phyloP scores from a whole-genome alignment of 352 stramenopile genomes.

The Phytophthora podocarpi region DNA sequence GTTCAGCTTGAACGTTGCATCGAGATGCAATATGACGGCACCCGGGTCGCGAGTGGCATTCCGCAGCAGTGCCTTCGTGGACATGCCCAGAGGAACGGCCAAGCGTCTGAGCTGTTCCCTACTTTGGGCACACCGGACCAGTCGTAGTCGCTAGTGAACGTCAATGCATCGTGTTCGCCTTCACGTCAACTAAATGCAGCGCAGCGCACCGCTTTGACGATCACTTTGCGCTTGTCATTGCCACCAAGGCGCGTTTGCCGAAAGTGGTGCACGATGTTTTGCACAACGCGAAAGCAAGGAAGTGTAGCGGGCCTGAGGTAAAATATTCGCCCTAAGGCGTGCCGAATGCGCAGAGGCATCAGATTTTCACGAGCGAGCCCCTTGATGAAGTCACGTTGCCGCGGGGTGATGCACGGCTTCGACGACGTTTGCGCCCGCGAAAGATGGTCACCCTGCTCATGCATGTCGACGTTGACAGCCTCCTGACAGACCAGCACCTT shows the following conservation, averaged over 20 bases:
- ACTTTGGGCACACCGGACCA: neutral
- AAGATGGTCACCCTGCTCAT: neutral
- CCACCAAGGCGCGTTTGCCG: no score
- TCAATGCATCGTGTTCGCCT: conserved; percentile 12
- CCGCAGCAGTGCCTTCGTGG: neutral
- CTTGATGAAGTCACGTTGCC: conserved; percentile 8
- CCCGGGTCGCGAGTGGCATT: neutral
- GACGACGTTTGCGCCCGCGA: neutral
- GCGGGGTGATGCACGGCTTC: neutral
- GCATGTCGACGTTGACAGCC: neutral
- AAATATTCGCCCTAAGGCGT: neutral
- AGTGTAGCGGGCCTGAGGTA: no score
- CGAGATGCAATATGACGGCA: neutral
- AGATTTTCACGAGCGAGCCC: conserved; percentile 6
- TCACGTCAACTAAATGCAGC: conserved; percentile 7
- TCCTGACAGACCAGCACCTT: conserved; percentile 14
- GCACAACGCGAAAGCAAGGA: no score
- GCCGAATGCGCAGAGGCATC: conserved; percentile 4
- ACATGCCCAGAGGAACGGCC: conserved; percentile 3
- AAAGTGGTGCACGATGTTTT: no score
- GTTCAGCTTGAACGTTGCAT: conserved; percentile 11
- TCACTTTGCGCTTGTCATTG: no score
- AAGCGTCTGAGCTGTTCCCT: neutral
- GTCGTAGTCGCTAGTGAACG: neutral
- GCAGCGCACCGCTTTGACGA: neutral